Base-by-base conservation (phyloP, 352 stramenopile species). In the Globisporangium okanoganense region DNA sequence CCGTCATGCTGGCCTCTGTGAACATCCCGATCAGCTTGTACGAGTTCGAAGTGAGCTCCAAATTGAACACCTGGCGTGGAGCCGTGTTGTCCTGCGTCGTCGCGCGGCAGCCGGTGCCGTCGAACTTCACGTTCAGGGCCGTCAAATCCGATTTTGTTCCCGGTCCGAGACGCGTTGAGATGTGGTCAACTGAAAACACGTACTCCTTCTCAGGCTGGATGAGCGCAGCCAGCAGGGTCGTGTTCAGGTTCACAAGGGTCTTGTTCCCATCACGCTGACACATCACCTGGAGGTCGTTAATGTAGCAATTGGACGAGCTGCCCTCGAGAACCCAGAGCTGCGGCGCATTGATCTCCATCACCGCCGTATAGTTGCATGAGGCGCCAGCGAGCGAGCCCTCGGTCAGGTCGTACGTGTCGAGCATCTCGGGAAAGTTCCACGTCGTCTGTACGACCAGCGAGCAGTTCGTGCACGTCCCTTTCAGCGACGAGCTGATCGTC, bases 351-450 rank as follows among this genome's bases (percentile, higher is more conserved):
- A 91, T 52, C 33, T 67, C 75, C 22, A 87, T 68, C 50, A 81
- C 64, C 7, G 71, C 70, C 13, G 73, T 70, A 27, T 87, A 91
- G 40, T 73, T 70, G 50, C 84, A 94, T 9, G 54, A 45, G 5
- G 48, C 51, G 8, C 64, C 56, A 5, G 57, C 25, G 16, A 94
- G 63, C 8, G 71, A 84, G 22, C 58, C 51, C 7, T 67, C 35
- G 10, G 80, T 76, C 5, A 94, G 59, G 58, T 83, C 75, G 58
- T 86, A 88, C n/a, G 77, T 75, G 33, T 72, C 58, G 38, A 94
- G 72, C 69, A 92, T 76, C 50, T 74, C 69, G 3, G 84, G 84
- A 51, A 94, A 94, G 63, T 92, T 85, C 68, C 85, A 94, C 9
- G 31, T 67, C 48, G 80, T 88, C 36, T 62, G 47, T 8, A 77